Percentiles rank a stretch among this genome's conserved stretches.
Evolutionary conservation across 345 rosid species (phyloP).

Genomic region (Hibiscus tridactylites): DNA sequence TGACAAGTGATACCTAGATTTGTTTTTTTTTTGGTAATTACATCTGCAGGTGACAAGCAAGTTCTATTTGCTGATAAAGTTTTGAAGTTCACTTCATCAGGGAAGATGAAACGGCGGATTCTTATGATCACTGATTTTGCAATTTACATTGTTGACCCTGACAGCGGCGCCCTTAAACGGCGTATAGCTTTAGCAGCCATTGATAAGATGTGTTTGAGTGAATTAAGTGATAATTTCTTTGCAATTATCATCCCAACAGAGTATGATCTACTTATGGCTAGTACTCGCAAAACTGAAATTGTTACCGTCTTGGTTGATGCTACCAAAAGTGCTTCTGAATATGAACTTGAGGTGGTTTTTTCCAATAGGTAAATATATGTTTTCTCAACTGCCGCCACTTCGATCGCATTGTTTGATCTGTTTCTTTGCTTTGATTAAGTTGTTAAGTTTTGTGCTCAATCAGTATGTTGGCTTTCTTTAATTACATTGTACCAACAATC

Average conservation of each 20-base stretch:
- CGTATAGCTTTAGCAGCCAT: conserved; percentile 80
- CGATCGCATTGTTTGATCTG: not conserved
- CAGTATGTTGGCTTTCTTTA: not conserved
- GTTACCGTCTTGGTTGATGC: conserved; percentile 79
- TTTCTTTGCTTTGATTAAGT: not conserved
- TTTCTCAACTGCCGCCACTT: not conserved
- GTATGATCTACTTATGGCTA: conserved; percentile 90
- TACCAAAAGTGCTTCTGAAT: conserved; percentile 65
- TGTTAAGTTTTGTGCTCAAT: not conserved
- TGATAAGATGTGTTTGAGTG: conserved; percentile 76
- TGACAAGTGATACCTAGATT: not conserved
- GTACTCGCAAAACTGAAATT: conserved; percentile 88
- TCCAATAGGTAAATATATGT: conserved; percentile 2
- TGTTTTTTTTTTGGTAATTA: not conserved
- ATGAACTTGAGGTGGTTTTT: conserved; percentile 48
- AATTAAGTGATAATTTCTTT: conserved; percentile 81
- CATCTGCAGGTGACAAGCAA: conserved; percentile 53
- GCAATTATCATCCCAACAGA: conserved; percentile 81
- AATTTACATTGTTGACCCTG: conserved; percentile 77
- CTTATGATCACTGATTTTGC: conserved; percentile 70
- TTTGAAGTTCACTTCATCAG: conserved; percentile 79
- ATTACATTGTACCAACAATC: not conserved
- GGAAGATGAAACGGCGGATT: conserved; percentile 80
- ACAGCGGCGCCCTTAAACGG: conserved; percentile 64
- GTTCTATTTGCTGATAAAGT: conserved; percentile 86